Percentiles rank a stretch among this genome's conserved stretches.
Conservation (phyloP, 2,329 filamentous ascomycete genomes). For the Penicillium sp. region DNA sequence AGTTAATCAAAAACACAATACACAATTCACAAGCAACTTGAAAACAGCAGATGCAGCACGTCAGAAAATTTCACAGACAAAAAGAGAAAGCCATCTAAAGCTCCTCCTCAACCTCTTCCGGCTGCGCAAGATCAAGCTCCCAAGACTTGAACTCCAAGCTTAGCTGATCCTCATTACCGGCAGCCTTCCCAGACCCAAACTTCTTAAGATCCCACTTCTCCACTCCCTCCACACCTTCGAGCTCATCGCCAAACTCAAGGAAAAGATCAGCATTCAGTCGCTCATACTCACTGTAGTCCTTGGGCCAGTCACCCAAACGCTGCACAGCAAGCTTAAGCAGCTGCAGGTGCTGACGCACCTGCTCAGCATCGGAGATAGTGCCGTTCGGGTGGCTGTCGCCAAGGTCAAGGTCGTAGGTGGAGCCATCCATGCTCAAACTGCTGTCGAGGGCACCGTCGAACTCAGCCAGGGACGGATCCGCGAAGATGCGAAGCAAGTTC, state of each 20-base stretch:
- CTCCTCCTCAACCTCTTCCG: slow-evolving; percentile 22
- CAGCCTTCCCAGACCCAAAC: slow-evolving; percentile 52
- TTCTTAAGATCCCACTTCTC: slow-evolving; percentile 52
- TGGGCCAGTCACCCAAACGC: slow-evolving; percentile 47
- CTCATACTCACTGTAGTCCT: slow-evolving; percentile 52
- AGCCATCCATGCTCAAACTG: slow-evolving; percentile 24
- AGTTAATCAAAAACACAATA: neutral
- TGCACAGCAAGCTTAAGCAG: slow-evolving; percentile 44
- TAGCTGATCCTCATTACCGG: slow-evolving; percentile 36
- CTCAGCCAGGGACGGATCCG: slow-evolving; percentile 35
- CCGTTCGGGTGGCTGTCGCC: slow-evolving; percentile 17
- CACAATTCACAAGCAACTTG: neutral
- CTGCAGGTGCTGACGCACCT: slow-evolving; percentile 39
- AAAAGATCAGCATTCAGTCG: slow-evolving; percentile 50
- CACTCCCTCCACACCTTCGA: slow-evolving; percentile 47
- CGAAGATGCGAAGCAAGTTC: slow-evolving; percentile 39
- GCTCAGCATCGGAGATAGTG: slow-evolving; percentile 29
- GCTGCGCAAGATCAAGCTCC: slow-evolving; percentile 24
- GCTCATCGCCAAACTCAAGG: slow-evolving; percentile 41
- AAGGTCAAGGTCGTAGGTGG: slow-evolving; percentile 25
- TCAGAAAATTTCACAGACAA: neutral
- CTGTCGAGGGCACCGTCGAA: slow-evolving; percentile 28
- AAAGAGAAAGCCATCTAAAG: slow-evolving; percentile 6
- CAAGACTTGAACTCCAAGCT: slow-evolving; percentile 24
- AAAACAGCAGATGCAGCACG: neutral